Conservation (phyloP, 768 basidiomycete genomes). For the Tulasnella sp. region DNA sequence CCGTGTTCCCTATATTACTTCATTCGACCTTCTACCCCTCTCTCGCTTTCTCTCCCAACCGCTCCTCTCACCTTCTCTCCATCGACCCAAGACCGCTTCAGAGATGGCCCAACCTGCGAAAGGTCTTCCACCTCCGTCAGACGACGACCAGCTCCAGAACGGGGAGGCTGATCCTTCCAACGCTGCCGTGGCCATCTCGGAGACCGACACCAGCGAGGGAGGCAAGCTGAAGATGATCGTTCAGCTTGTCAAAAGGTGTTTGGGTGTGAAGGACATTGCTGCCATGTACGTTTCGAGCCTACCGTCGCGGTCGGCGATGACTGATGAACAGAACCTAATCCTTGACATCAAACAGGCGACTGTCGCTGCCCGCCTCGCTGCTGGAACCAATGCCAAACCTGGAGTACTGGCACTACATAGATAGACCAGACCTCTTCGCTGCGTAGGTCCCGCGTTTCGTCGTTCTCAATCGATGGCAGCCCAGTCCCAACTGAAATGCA, state of each 20-base stretch:
- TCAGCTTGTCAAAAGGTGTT: conserved; percentile 77
- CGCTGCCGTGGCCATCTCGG: conserved; percentile 9
- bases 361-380: conserved; percentile 85
- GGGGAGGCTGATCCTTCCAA: not conserved
- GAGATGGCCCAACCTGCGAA: conserved; percentile 1
- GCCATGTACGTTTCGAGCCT: conserved; percentile 52
- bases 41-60: not conserved
- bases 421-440: conserved; percentile 82
- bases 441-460: conserved; percentile 48
- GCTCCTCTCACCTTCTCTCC: not conserved
- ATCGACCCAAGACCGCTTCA: not conserved
- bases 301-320: conserved; percentile 1
- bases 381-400: conserved; percentile 92
- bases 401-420: conserved; percentile 92
- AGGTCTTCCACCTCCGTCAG: conserved; percentile 2
- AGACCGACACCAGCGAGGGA: conserved; percentile 46
- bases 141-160: conserved; percentile 1
- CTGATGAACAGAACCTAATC: conserved; percentile 1
- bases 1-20: not conserved
- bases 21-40: not conserved
- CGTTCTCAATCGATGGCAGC: not conserved
- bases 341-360: conserved; percentile 44
- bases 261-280: conserved; percentile 92
- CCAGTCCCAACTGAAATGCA: not conserved
- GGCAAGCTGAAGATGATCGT: conserved; percentile 92